Evolutionary conservation across 345 rosid genomes (phyloP), one percentile per base, ranked within the genome.

Genomic region (Physaria fendleri): DNA sequence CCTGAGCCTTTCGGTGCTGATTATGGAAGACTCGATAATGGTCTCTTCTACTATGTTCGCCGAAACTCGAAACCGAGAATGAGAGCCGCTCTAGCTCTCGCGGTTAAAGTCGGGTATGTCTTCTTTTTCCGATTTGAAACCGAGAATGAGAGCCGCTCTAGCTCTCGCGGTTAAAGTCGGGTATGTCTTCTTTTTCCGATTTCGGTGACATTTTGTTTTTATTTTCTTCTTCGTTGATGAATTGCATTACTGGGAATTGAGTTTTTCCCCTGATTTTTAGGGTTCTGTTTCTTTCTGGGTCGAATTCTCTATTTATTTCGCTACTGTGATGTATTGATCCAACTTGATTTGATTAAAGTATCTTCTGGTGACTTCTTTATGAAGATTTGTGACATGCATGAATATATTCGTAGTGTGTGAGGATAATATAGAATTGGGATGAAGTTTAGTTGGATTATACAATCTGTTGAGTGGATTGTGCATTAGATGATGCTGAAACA

Each of bases 41-140:
- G 97, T 67, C 93, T 90, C 56, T 50, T 56, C 58, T 90, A 90
- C 78, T 87, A 90, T 60, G 95, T 87, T 51, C 90, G 95, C 30
- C 73, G 84, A 53, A 90, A 90, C 57, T 77, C 90, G 55, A 90
- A 87, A 72, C 97, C 97, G 17, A 79, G 73, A 62, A 87, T 87
- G 88, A 78, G 97, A 67, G 95, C 95, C 54, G 87, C 93, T 53
- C 87, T 90, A 16, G 81, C 97, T 47, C 95, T 90, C 38, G 95
- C 87, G 58, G 81, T 87, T 61, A 85, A 80, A 78, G 90, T 71
- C 66, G 97, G 97, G 95, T 90, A 70, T 5, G 21, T 39, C 39
- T 53, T 67, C 59, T 34, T 32, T 43, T n/a, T n/a, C n/a, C n/a
- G n/a, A 90, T 55, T 77, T 88, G 55, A 90, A 87, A 72, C 97